A percentile compares a stretch with the other conserved stretches of the same genome.
These are phyloP conservation scores for Vitis labrusca DNA, from an alignment of 164 flowering plant species.

Conservation along the genomic window DNA sequence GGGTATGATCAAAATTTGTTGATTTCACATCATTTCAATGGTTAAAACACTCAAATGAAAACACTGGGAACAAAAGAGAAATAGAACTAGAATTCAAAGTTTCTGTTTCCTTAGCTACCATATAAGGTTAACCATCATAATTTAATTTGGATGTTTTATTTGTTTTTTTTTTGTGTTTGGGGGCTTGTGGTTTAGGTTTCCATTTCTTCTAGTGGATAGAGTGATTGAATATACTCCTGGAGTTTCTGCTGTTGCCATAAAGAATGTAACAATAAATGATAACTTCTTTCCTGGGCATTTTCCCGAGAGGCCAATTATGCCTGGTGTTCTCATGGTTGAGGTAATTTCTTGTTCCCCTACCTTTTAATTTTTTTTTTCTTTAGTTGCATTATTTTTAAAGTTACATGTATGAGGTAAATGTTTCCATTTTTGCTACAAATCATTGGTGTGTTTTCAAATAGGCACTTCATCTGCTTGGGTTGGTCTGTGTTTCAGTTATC, in stretches of 20 bases:
- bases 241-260: slow-evolving; percentile 89
- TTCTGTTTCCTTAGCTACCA: no score
- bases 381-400: background rate
- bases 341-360: slow-evolving; percentile 28
- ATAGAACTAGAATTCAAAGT: no score
- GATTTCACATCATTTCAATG: no score
- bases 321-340: slow-evolving; percentile 99
- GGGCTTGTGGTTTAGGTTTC: slow-evolving; percentile 53
- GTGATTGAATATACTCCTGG: slow-evolving; percentile 89
- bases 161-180: background rate
- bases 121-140: background rate
- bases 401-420: background rate
- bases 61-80: no score
- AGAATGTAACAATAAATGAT: slow-evolving; percentile 96
- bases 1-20: no score
- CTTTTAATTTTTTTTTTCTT: background rate
- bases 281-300: slow-evolving; percentile 97
- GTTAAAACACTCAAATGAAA: no score
- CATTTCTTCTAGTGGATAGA: slow-evolving; percentile 93
- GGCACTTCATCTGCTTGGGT: no score
- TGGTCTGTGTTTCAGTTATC: no score
- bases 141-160: background rate
- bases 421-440: no score
- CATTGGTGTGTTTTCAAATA: no score
- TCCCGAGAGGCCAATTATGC: slow-evolving; percentile 99